Conservation (phyloP, 352 stramenopile genomes). For the Pythium oligandrum region DNA sequence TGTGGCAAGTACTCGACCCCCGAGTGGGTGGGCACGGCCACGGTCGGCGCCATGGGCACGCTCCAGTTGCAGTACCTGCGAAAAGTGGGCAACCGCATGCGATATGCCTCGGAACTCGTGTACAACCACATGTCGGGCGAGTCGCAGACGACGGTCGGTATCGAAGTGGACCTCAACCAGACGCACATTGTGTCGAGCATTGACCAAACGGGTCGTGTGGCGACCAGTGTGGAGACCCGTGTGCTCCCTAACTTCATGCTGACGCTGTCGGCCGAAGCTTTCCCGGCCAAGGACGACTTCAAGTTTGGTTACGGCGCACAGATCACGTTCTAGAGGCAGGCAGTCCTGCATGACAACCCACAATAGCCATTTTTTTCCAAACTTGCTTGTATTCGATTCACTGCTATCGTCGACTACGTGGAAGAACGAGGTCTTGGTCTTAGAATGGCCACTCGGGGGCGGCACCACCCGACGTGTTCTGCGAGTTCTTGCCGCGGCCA, state of each 20-base stretch:
- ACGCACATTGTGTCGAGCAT: constrained; percentile 81
- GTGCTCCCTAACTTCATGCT: constrained; percentile 86
- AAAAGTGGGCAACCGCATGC: constrained; percentile 78
- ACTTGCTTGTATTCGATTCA: too few relatives aligned
- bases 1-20: constrained; percentile 74
- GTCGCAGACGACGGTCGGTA: constrained; percentile 73
- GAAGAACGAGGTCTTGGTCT: not conserved
- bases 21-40: constrained; percentile 68
- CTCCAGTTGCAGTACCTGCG: constrained; percentile 84
- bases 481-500: constrained; percentile 15
- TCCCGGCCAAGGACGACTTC: constrained; percentile 85
- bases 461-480: constrained; percentile 12
- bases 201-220: constrained; percentile 78
- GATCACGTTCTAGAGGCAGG: constrained; percentile 77
- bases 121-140: constrained; percentile 84
- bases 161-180: constrained; percentile 82
- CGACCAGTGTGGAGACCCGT: constrained; percentile 76
- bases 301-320: constrained; percentile 89
- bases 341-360: constrained; percentile 8
- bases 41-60: constrained; percentile 75
- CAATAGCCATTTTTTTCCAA: too few relatives aligned
- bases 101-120: constrained; percentile 81
- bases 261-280: constrained; percentile 79
- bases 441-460: constrained; percentile 79
- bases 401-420: too few relatives aligned